A percentile compares a stretch with the other conserved stretches of the same genome.
Conservation (phyloP, 1,284 basidiomycete species). For the Lignosus rhinocerotis region DNA sequence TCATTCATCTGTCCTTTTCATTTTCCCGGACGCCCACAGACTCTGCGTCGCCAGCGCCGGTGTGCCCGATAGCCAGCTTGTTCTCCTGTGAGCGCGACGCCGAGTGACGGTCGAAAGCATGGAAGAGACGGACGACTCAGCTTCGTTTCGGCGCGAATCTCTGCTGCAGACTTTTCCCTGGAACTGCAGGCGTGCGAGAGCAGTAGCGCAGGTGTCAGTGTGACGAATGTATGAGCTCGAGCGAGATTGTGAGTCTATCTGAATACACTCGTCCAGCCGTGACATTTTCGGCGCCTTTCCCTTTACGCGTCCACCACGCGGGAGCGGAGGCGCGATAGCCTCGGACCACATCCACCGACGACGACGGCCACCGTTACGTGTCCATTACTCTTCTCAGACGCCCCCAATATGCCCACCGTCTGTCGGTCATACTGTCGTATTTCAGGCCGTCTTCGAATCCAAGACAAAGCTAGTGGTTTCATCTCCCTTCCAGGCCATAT, state of each 20-base stretch:
- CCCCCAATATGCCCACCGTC: not conserved
- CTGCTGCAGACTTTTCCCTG: not conserved
- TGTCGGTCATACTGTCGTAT: not conserved
- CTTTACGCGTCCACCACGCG: not conserved
- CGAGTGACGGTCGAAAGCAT: not conserved
- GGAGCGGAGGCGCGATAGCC: too few relatives aligned
- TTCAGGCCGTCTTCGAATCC: not conserved
- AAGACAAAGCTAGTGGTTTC: not conserved
- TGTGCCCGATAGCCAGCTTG: not conserved
- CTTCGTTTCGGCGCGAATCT: slow-evolving; percentile 1
- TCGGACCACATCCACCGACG: not conserved
- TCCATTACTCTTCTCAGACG: not conserved
- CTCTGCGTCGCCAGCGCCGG: too few relatives aligned
- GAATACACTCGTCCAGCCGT: not conserved
- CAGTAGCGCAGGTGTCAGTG: not conserved
- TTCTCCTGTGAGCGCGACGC: not conserved
- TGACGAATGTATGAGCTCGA: not conserved
- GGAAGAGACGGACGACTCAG: not conserved
- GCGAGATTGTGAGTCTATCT: slow-evolving; percentile 2
- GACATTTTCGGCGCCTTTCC: not conserved
- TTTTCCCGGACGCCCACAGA: not conserved
- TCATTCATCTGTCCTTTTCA: slow-evolving; percentile 7
- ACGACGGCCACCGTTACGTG: slow-evolving; percentile 1
- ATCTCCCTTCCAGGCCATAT: not conserved
- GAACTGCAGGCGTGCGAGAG: not conserved